These are phyloP conservation scores for Candida sakaeoensis DNA, from an alignment of 805 yeast genomes.

Conservation along the genomic window DNA sequence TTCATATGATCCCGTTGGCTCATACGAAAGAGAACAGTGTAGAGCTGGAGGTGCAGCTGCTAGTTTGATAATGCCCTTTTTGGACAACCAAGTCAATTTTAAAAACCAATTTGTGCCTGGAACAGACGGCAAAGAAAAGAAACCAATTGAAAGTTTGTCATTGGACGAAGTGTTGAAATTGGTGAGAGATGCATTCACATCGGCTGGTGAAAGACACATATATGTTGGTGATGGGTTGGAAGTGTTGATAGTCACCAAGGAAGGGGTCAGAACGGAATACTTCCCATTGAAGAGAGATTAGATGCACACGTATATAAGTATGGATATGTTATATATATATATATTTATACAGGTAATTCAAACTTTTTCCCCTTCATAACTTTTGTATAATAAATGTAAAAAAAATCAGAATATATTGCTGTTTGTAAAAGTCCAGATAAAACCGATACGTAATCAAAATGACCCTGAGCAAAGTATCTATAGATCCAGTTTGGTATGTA, in stretches of 20 bases:
- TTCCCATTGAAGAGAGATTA: conserved; percentile 87
- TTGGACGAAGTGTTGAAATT: conserved; percentile 83
- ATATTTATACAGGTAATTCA: conserved; percentile 55
- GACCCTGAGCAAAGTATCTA: conserved; percentile 64
- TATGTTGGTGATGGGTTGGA: conserved; percentile 97
- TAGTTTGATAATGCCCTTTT: conserved; percentile 91
- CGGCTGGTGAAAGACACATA: conserved; percentile 97
- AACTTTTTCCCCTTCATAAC: conserved; percentile 79
- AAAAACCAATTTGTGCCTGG: conserved; percentile 88
- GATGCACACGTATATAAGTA: no score
- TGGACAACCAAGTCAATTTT: conserved; percentile 95
- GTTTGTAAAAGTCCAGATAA: conserved; percentile 85
- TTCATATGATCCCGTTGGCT: conserved; percentile 97
- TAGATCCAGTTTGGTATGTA: conserved; percentile 95
- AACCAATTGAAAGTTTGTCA: conserved; percentile 56
- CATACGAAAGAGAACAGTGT: conserved; percentile 95
- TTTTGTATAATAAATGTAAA: conserved; percentile 77
- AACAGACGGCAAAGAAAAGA: conserved; percentile 63
- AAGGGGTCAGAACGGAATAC: conserved; percentile 81
- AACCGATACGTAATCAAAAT: conserved; percentile 67
- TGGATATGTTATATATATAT: no score
- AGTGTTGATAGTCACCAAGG: conserved; percentile 85
- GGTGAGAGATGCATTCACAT: conserved; percentile 90
- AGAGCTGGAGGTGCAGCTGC: conserved; percentile 99
- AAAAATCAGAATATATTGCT: conserved; percentile 87